Base-by-base conservation (phyloP, 2,329 filamentous ascomycete species). In the Penicillium sp. region DNA sequence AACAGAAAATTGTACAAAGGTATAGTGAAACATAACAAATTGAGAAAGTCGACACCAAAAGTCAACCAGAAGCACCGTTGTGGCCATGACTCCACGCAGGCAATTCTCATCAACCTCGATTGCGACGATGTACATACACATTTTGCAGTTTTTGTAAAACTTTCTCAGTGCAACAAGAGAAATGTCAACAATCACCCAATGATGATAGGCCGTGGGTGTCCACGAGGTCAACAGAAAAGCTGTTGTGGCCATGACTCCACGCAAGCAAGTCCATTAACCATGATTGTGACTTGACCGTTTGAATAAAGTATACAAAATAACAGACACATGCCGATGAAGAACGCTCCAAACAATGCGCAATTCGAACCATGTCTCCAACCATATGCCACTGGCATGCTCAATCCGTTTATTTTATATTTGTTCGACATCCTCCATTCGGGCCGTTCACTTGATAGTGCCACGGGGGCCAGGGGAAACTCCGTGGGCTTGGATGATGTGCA, bases 401-500 rank as follows among this genome's bases (percentile, higher is more conserved):
- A 26, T 22, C 33, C 33, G 24, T 26, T 26, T n/a, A 35, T 27
- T 53, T 13, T 3, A 39, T 27, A 31, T 33, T 47, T 21, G n/a
- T 31, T 22, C n/a, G 14, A 21, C 51, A 61, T 63, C 64, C 51
- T 59, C 54, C 65, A 66, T 67, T 67, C 49, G 61, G 55, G 64
- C 58, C 52, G 39, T 53, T 44, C 44, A 48, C 33, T 56, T 55
- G 44, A 29, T 31, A 19, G 13, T 31, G 51, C 48, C 31, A 54
- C 57, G 55, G 53, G 35, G 55, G 49, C 52, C 61, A 67, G 59
- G 65, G 63, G 43, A 67, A 66, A 65, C 58, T 31, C 62, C 59
- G 55, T 53, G 47, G 48, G 31, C 35, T 52, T 53, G 44, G 37
- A 19, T 54, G 48, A 43, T 31, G 41, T n/a, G 43, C 48, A 26